These are phyloP conservation scores for Geosmithia putterillii DNA, from an alignment of 2,329 filamentous ascomycete species.

Conservation along the genomic window DNA sequence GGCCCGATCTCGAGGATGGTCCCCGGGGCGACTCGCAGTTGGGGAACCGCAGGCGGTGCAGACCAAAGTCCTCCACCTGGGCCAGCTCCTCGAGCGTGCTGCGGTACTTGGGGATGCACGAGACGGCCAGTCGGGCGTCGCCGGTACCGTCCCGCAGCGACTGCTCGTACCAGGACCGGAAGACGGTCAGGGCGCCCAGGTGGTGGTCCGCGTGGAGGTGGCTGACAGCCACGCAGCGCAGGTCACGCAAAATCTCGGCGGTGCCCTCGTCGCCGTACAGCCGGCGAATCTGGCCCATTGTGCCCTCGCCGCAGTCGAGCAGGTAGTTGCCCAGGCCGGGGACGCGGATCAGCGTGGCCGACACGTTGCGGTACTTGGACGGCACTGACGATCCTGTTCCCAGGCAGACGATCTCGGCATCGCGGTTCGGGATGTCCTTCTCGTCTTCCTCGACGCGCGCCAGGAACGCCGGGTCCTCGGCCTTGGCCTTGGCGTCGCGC, in stretches of 20 bases:
- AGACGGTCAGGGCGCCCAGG: constrained; percentile 68
- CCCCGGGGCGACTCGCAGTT: constrained; percentile 11
- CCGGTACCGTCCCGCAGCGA: constrained; percentile 19
- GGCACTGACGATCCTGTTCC: constrained; percentile 86
- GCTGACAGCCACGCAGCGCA: constrained; percentile 83
- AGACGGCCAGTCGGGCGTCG: constrained; percentile 43
- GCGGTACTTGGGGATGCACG: constrained; percentile 60
- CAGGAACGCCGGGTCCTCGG: constrained; percentile 31
- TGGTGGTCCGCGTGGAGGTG: constrained; percentile 96
- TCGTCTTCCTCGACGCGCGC: constrained; percentile 37
- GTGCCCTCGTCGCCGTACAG: constrained; percentile 55
- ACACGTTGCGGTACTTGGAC: constrained; percentile 92
- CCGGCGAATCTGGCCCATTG: constrained; percentile 73
- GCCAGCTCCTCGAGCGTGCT: constrained; percentile 71
- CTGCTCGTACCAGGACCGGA: constrained; percentile 65
- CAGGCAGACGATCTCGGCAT: constrained; percentile 74
- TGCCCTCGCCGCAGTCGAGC: constrained; percentile 86
- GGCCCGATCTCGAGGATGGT: not conserved
- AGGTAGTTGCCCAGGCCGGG: constrained; percentile 81
- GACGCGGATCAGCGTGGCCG: constrained; percentile 71
- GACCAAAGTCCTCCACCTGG: constrained; percentile 65
- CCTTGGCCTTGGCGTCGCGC: constrained; percentile 26
- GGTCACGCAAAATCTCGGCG: constrained; percentile 58
- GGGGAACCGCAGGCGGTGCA: constrained; percentile 33
- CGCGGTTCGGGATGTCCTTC: constrained; percentile 55